These are phyloP conservation scores for Dalbergia oliveri DNA, from an alignment of 306 rosid species.

Conservation along the genomic window DNA sequence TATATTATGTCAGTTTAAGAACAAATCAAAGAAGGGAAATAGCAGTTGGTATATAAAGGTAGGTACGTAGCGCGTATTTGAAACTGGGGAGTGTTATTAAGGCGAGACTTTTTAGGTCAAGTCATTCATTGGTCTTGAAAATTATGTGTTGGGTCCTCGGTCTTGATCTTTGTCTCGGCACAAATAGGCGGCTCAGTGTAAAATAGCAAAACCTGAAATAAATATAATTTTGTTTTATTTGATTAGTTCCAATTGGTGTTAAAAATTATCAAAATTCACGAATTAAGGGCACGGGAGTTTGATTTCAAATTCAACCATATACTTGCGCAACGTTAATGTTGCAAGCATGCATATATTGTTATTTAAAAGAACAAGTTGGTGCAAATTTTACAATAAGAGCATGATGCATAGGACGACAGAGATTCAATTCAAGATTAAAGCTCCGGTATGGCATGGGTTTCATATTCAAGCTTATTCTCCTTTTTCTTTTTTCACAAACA, in stretches of 20 bases:
- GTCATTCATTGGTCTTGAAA: not conserved
- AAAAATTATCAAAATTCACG: not conserved
- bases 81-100: not conserved
- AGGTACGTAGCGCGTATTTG: not conserved
- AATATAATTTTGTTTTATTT: not conserved
- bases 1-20: not conserved
- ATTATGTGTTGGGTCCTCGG: not conserved
- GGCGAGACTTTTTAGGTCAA: not conserved
- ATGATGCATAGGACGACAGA: not conserved
- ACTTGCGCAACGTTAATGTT: not conserved
- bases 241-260: not conserved
- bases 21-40: not conserved
- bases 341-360: not conserved
- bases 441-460: not conserved
- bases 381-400: not conserved
- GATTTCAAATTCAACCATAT: not conserved
- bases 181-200: slow-evolving; percentile 6
- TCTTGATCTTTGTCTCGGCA: not conserved
- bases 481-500: not conserved
- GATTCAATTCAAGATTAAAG: slow-evolving; percentile 31
- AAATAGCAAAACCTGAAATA: not conserved
- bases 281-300: not conserved
- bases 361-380: slow-evolving; percentile 27
- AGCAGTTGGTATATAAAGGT: not conserved
- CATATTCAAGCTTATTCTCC: not conserved